Conservation (phyloP, 768 basidiomycete species). For the Tricholoma flavovirens region DNA sequence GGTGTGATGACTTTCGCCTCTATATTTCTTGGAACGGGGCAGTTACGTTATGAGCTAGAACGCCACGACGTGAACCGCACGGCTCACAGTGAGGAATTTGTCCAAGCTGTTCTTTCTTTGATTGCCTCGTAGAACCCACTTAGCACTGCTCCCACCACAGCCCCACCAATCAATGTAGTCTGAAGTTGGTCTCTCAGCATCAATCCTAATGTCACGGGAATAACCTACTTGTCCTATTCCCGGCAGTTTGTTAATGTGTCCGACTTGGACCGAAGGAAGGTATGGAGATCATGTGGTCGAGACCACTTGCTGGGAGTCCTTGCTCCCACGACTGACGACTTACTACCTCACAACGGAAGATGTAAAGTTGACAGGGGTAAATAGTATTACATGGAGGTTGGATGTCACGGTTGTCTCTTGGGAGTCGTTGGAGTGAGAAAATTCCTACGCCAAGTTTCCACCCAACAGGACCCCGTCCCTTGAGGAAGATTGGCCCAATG, state of each 20-base stretch:
- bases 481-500: no score
- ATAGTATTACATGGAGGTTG: no score
- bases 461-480: no score
- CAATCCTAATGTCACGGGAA: not conserved
- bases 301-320: not conserved
- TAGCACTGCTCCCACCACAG: conserved; percentile 21
- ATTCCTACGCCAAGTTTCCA: no score
- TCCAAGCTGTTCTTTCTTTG: conserved; percentile 20
- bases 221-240: not conserved
- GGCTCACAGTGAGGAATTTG: conserved; percentile 27
- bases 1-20: not conserved
- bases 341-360: not conserved
- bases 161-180: conserved; percentile 25
- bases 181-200: not conserved
- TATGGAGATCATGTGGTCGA: not conserved
- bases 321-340: not conserved
- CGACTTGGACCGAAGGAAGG: not conserved
- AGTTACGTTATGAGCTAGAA: conserved; percentile 20
- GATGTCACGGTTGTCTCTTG: no score
- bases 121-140: conserved; percentile 26
- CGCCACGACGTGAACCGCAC: conserved; percentile 9
- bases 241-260: not conserved
- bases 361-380: not conserved
- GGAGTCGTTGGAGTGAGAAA: no score
- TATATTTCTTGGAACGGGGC: conserved; percentile 2